Evolutionary conservation across 108 stramenopile species (phyloP).

Genomic region (Aurantiochytrium sp.): DNA sequence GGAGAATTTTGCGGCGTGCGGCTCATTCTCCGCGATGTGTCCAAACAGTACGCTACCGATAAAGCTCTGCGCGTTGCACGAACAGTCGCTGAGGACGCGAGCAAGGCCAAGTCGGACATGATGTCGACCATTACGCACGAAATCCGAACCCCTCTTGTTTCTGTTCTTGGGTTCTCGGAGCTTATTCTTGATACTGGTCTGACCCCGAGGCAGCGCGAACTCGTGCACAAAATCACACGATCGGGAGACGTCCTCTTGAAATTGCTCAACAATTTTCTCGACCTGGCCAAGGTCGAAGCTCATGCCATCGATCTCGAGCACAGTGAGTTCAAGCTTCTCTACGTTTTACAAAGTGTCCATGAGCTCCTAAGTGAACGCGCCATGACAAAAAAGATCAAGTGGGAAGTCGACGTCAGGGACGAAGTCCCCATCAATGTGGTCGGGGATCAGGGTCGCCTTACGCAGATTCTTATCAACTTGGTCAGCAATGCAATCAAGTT

Average conservation of each 20-base stretch:
- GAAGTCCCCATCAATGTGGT: background rate
- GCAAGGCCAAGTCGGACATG: background rate
- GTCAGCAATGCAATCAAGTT: background rate
- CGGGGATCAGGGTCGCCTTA: too few species aligned
- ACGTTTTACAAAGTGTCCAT: background rate
- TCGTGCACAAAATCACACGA: background rate
- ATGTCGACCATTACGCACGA: background rate
- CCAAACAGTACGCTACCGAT: background rate
- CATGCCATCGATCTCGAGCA: background rate
- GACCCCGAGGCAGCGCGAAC: background rate
- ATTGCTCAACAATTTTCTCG: background rate
- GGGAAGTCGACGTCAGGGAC: background rate
- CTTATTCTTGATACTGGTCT: background rate
- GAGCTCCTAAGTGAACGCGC: background rate
- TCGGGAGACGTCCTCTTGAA: background rate
- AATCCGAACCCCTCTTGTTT: background rate
- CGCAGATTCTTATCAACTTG: background rate
- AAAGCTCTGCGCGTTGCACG: background rate
- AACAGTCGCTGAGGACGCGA: background rate
- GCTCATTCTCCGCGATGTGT: background rate
- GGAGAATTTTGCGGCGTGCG: background rate
- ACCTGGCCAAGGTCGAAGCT: background rate
- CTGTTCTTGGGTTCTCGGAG: background rate
- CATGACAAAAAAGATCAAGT: background rate
- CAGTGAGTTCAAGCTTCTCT: background rate